These are phyloP conservation scores for Cercospora berteroae DNA, from an alignment of 2,329 filamentous ascomycete genomes.

Conservation along the genomic window DNA sequence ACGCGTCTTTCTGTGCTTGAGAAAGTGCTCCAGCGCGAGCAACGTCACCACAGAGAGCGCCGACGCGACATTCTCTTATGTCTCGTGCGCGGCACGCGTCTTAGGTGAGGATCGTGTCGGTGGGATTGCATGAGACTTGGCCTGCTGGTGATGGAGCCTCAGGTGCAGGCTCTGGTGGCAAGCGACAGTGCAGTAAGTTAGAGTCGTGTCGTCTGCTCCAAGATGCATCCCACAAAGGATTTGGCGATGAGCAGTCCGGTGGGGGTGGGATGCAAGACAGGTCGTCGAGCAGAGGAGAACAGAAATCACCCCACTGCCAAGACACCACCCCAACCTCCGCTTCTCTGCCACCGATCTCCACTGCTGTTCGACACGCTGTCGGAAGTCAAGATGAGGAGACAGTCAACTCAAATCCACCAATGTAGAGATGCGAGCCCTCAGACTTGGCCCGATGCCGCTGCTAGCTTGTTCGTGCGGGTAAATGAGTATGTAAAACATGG, in stretches of 20 bases:
- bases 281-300: background rate
- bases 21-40: too few relatives aligned
- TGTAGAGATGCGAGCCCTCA: background rate
- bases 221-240: background rate
- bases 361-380: background rate
- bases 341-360: background rate
- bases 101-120: too few relatives aligned
- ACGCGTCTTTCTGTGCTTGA: too few relatives aligned
- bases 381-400: background rate
- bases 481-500: background rate
- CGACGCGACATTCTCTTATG: too few relatives aligned
- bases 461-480: background rate
- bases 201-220: background rate
- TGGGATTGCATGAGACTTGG: background rate
- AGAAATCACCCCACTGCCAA: background rate
- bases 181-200: background rate
- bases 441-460: background rate
- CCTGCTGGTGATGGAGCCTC: background rate
- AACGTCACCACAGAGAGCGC: too few relatives aligned
- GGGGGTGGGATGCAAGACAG: background rate
- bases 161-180: background rate
- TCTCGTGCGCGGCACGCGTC: too few relatives aligned
- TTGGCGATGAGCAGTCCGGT: background rate
- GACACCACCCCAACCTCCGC: background rate
- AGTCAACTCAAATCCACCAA: background rate